Conservation (phyloP, 345 rosid species). For the Anastatica hierochuntica region DNA sequence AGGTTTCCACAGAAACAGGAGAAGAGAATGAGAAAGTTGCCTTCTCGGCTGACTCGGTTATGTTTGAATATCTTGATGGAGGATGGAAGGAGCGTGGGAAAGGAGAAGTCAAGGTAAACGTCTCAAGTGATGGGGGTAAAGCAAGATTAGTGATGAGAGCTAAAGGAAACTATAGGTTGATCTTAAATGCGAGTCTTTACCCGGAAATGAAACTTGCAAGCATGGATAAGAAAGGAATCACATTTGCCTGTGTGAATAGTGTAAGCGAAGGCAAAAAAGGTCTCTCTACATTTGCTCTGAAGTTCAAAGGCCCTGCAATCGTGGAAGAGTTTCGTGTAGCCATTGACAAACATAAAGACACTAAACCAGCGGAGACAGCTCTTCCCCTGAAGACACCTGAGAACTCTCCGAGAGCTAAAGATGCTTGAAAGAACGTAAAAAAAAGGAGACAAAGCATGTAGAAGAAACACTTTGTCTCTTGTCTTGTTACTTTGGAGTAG, state of each 20-base stretch:
- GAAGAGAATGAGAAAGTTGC: conserved; percentile 71
- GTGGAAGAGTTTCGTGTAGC: conserved; percentile 61
- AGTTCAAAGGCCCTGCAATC: conserved; percentile 63
- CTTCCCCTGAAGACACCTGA: conserved; percentile 63
- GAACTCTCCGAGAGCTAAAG: conserved; percentile 60
- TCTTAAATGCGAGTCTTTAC: conserved; percentile 78
- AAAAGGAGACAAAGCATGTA: not conserved
- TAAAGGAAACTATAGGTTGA: conserved; percentile 78
- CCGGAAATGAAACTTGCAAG: conserved; percentile 85
- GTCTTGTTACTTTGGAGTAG: not conserved
- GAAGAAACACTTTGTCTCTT: not conserved
- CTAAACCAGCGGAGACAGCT: conserved; percentile 18
- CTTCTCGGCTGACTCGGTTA: conserved; percentile 63
- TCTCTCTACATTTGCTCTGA: conserved; percentile 71
- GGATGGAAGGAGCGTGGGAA: conserved; percentile 97
- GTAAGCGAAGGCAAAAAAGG: conserved; percentile 48
- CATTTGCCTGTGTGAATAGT: conserved; percentile 81
- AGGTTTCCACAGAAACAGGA: conserved; percentile 78
- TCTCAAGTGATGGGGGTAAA: conserved; percentile 46
- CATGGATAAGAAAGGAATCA: conserved; percentile 89
- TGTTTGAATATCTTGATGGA: conserved; percentile 67
- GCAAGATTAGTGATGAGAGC: conserved; percentile 86
- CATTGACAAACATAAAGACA: conserved; percentile 45
- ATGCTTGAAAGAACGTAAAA: conserved; percentile 17
- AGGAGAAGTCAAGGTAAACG: conserved; percentile 86